Evolutionary conservation across 1,284 basidiomycete genomes (phyloP).

Genomic region (Apiotrichum sp.): DNA sequence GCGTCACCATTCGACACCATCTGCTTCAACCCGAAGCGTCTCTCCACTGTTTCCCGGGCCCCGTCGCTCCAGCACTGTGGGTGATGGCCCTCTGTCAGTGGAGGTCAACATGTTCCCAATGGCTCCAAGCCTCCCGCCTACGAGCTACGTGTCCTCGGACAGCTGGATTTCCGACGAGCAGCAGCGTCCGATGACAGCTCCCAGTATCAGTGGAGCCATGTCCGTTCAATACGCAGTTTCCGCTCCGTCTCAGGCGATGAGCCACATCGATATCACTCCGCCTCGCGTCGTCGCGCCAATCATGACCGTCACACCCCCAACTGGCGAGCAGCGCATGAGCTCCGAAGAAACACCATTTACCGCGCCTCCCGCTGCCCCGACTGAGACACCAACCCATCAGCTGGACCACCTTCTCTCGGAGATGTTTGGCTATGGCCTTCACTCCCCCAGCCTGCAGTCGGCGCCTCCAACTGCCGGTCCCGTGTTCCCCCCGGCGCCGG

Average conservation of each 20-base stretch:
- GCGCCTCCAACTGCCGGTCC: background rate
- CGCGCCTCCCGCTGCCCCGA: background rate
- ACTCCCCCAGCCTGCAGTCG: background rate
- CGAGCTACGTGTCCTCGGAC: background rate
- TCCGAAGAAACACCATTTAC: background rate
- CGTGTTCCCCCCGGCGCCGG: no score
- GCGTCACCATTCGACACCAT: constrained; percentile 1
- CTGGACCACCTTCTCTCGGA: constrained; percentile 11
- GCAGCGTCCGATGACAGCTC: background rate
- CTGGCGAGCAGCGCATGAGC: background rate
- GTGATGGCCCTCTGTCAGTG: background rate
- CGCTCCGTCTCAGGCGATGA: no score
- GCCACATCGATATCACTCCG: background rate
- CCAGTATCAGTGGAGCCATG: no score
- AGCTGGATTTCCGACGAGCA: background rate
- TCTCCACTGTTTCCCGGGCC: background rate
- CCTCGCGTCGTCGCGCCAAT: background rate
- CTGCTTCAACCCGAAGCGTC: background rate
- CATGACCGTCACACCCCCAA: background rate
- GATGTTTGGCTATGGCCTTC: constrained; percentile 9
- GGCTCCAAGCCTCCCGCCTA: background rate
- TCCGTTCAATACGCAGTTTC: no score
- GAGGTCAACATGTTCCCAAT: background rate
- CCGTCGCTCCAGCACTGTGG: background rate
- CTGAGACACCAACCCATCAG: background rate